Percentiles rank a stretch among this genome's conserved stretches.
These are phyloP conservation scores for Penicillium bovifimosum DNA, from an alignment of 495 filamentous ascomycete genomes.

Conservation along the genomic window DNA sequence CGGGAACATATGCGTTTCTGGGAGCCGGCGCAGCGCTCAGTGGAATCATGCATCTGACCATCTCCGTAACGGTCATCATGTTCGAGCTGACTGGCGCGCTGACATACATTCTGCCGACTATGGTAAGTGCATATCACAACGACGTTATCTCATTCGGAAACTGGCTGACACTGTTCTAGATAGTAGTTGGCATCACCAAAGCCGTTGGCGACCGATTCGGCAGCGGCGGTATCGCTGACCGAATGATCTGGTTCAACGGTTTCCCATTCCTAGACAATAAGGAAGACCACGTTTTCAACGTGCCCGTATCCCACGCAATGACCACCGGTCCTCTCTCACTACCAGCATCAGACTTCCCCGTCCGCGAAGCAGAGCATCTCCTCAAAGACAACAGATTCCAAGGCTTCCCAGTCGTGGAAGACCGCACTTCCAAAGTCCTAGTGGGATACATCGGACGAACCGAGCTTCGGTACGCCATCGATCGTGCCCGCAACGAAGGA, in stretches of 20 bases:
- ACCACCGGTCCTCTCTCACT: conserved; percentile 69
- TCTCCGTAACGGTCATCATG: conserved; percentile 97
- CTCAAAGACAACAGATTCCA: conserved; percentile 81
- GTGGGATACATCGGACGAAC: conserved; percentile 94
- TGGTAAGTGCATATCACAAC: conserved; percentile 47
- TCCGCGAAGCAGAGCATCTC: conserved; percentile 68
- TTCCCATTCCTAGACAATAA: conserved; percentile 98
- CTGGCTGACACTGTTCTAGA: conserved; percentile 41
- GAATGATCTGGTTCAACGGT: conserved; percentile 99
- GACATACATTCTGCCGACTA: conserved; percentile 93
- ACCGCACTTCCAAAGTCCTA: conserved; percentile 61
- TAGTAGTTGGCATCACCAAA: conserved; percentile 96
- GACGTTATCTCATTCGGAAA: not conserved
- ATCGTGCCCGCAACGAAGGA: conserved; percentile 73
- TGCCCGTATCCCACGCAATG: conserved; percentile 92
- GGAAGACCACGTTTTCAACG: conserved; percentile 95
- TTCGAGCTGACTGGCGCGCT: conserved; percentile 93
- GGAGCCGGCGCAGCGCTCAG: conserved; percentile 93
- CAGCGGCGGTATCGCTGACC: conserved; percentile 93
- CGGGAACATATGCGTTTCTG: conserved; percentile 92
- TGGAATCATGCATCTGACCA: conserved; percentile 96
- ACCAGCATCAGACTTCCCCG: conserved; percentile 66
- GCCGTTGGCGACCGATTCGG: conserved; percentile 86
- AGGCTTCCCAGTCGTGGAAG: conserved; percentile 89
- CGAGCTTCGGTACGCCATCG: conserved; percentile 88